Conservation (phyloP, 1,284 basidiomycete genomes). For the Volvariella volvacea region DNA sequence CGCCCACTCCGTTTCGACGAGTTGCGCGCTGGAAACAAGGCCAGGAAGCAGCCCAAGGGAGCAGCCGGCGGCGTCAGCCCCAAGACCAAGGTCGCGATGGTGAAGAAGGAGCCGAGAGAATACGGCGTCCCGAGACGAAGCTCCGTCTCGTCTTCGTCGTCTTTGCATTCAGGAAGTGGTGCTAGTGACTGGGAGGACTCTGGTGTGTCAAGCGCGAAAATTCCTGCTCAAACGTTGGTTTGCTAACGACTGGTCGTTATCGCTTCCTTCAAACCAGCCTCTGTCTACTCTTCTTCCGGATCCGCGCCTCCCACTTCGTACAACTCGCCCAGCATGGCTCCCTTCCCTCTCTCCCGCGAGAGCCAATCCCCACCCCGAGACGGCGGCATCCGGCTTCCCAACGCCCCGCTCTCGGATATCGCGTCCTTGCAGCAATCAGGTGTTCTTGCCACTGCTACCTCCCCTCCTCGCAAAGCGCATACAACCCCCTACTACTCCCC, state of each 20-base stretch:
- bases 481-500: constrained; percentile 29
- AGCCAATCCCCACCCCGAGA: constrained; percentile 55
- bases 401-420: constrained; percentile 60
- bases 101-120: constrained; percentile 63
- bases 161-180: constrained; percentile 43
- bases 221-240: constrained; percentile 9
- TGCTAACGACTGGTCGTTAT: constrained; percentile 12
- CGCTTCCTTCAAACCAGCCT: constrained; percentile 35
- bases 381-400: constrained; percentile 63
- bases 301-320: constrained; percentile 59
- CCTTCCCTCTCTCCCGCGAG: constrained; percentile 54
- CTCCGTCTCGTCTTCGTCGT: constrained; percentile 56
- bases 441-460: constrained; percentile 20
- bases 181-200: constrained; percentile 72
- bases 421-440: constrained; percentile 38
- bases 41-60: constrained; percentile 53
- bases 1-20: constrained; percentile 80
- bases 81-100: constrained; percentile 23
- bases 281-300: constrained; percentile 53
- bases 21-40: constrained; percentile 73
- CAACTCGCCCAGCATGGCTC: constrained; percentile 50
- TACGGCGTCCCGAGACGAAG: constrained; percentile 42
- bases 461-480: constrained; percentile 32
- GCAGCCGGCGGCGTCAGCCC: constrained; percentile 18
- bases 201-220: constrained; percentile 37